Evolutionary conservation across 371 early-diverging fungal species (phyloP).

Genomic region (Mortierella sp.): DNA sequence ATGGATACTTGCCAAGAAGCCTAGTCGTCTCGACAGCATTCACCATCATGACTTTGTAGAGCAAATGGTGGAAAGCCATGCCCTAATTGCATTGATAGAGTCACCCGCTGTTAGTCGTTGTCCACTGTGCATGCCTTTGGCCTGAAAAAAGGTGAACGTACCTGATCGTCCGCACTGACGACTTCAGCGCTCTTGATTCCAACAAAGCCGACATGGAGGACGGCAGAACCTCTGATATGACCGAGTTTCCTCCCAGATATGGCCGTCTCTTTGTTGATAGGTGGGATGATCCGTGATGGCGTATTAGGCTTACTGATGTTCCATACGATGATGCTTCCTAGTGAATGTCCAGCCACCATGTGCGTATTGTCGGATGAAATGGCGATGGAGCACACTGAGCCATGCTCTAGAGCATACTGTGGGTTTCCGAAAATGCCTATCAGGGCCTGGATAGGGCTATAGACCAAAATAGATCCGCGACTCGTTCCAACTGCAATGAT

Average conservation of each 20-base stretch:
- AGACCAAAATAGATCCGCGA: conserved; percentile 76
- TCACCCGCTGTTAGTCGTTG: conserved; percentile 4
- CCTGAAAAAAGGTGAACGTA: no score
- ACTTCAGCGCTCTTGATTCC: conserved; percentile 73
- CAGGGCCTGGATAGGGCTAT: conserved; percentile 75
- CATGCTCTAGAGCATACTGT: conserved; percentile 61
- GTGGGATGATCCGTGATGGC: conserved; percentile 65
- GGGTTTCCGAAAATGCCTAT: conserved; percentile 67
- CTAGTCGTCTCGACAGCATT: conserved; percentile 74
- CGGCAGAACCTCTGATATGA: conserved; percentile 74
- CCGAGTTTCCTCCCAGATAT: conserved; percentile 69
- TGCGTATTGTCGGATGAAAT: conserved; percentile 76
- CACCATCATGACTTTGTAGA: conserved; percentile 76
- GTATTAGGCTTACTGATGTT: conserved; percentile 65
- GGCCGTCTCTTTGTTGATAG: conserved; percentile 55
- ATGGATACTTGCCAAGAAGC: conserved; percentile 73
- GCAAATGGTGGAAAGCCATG: conserved; percentile 78
- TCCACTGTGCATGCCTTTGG: no score
- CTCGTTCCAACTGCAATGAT: conserved; percentile 82
- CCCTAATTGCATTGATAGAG: conserved; percentile 54
- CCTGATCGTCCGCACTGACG: conserved; percentile 79
- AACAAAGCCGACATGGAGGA: conserved; percentile 77
- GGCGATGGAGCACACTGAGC: conserved; percentile 78
- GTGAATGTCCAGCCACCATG: conserved; percentile 77
- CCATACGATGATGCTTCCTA: conserved; percentile 80